Evolutionary conservation across 495 filamentous ascomycete genomes (phyloP).

Genomic region (Stereocaulon alpinum): DNA sequence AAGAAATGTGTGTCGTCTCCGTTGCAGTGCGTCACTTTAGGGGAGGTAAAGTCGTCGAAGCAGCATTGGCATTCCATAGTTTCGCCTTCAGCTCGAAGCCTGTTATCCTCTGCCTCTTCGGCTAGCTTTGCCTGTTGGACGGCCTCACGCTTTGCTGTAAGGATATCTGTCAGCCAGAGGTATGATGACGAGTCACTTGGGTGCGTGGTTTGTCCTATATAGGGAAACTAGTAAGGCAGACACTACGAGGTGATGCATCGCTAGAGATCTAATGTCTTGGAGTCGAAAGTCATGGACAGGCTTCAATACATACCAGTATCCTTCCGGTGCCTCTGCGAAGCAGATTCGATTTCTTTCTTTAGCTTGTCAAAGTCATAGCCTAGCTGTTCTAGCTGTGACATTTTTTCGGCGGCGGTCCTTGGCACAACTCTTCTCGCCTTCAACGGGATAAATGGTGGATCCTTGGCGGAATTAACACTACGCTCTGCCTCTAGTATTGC

Average conservation of each 20-base stretch:
- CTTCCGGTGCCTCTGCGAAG: slow-evolving; percentile 23
- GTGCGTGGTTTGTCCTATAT: background rate
- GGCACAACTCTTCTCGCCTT: slow-evolving; percentile 19
- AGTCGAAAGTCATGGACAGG: background rate
- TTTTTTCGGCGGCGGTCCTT: slow-evolving; percentile 11
- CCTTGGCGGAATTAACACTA: slow-evolving; percentile 21
- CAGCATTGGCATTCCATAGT: slow-evolving; percentile 62
- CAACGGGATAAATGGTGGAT: slow-evolving; percentile 28
- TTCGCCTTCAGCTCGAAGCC: slow-evolving; percentile 28
- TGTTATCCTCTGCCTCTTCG: slow-evolving; percentile 35
- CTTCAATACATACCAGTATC: slow-evolving; percentile 15
- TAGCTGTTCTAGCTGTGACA: slow-evolving; percentile 20
- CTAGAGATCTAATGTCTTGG: background rate
- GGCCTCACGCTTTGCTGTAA: slow-evolving; percentile 15
- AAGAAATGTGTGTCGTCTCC: slow-evolving; percentile 51
- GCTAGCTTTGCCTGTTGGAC: slow-evolving; percentile 31
- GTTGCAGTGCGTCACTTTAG: slow-evolving; percentile 59
- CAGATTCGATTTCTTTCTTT: slow-evolving; percentile 28
- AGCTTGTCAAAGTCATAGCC: slow-evolving; percentile 22
- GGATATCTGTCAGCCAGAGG: background rate
- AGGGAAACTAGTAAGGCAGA: background rate
- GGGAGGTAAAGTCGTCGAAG: slow-evolving; percentile 51
- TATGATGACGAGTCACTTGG: too few relatives aligned
- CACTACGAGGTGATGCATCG: too few relatives aligned
- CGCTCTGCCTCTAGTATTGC: slow-evolving; percentile 34